These are phyloP conservation scores for Huntiella decipiens DNA, from an alignment of 2,329 filamentous ascomycete species.

Conservation along the genomic window DNA sequence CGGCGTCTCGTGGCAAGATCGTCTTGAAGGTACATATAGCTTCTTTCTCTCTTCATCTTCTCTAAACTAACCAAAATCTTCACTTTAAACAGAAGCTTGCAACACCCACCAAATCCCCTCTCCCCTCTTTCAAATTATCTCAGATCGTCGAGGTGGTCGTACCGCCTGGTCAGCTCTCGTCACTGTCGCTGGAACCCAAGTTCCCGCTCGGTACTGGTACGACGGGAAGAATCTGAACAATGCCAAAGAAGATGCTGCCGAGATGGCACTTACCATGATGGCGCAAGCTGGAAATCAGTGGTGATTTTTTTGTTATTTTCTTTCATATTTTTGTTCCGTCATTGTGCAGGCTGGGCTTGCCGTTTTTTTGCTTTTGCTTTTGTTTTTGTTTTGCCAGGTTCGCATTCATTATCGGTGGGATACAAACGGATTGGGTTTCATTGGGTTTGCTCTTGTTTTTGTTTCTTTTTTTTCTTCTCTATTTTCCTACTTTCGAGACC, in stretches of 20 bases:
- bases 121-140: conserved; percentile 51
- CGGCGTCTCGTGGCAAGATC: conserved; percentile 31
- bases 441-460: neutral
- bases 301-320: neutral
- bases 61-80: neutral
- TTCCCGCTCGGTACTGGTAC: conserved; percentile 75
- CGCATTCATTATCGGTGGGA: conserved; percentile 2
- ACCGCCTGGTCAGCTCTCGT: conserved; percentile 81
- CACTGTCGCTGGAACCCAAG: conserved; percentile 43
- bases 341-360: conserved; percentile 4
- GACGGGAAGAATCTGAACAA: conserved; percentile 77
- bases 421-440: too few species aligned
- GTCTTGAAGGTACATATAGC: conserved; percentile 34
- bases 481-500: neutral
- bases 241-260: conserved; percentile 78
- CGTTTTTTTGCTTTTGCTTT: conserved; percentile 1
- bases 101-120: conserved; percentile 29
- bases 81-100: conserved; percentile 32
- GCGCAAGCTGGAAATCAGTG: neutral
- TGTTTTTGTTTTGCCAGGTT: neutral
- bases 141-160: conserved; percentile 62
- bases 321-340: neutral
- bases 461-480: neutral
- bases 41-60: neutral
- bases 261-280: conserved; percentile 50